phyloP scores from a whole-genome alignment of 106 monocot genomes.

The Vanilla planifolia region DNA sequence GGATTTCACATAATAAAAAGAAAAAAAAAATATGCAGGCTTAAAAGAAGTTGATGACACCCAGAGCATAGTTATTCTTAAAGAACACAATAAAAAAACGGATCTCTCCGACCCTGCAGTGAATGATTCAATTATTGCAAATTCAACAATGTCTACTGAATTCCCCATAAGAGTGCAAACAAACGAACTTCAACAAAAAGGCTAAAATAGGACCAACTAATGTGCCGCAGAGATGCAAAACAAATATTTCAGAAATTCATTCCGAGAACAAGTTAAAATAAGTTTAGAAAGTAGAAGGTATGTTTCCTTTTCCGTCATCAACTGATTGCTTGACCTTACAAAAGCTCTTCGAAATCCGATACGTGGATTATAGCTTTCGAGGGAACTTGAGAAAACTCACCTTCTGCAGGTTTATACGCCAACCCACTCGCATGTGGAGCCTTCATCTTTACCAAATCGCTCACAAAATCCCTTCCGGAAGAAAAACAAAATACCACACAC shows the following conservation, averaged over 20 bases:
- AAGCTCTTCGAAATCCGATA: not conserved
- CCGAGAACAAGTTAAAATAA: not conserved
- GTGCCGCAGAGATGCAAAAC: not conserved
- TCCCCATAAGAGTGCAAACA: not conserved
- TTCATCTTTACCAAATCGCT: slow-evolving; percentile 7
- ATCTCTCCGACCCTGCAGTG: not conserved
- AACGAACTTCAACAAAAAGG: not conserved
- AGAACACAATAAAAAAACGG: not conserved
- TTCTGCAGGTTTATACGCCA: slow-evolving; percentile 8
- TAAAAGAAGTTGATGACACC: not conserved
- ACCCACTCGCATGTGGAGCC: slow-evolving; percentile 9
- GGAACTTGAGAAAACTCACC: slow-evolving; percentile 3
- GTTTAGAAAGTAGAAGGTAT: not conserved
- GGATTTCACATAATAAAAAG: not conserved
- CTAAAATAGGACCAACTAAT: not conserved
- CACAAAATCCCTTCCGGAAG: not conserved
- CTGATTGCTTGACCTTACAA: not conserved
- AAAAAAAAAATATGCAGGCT: not conserved
- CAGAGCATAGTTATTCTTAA: not conserved
- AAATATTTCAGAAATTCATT: not conserved
- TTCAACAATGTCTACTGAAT: not conserved
- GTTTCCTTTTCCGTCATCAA: not conserved
- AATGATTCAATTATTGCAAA: not conserved
- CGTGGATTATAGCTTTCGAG: not conserved
- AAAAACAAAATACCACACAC: not conserved